Evolutionary conservation across 495 filamentous ascomycete species (phyloP).

Genomic region (Penicillium odoratum): DNA sequence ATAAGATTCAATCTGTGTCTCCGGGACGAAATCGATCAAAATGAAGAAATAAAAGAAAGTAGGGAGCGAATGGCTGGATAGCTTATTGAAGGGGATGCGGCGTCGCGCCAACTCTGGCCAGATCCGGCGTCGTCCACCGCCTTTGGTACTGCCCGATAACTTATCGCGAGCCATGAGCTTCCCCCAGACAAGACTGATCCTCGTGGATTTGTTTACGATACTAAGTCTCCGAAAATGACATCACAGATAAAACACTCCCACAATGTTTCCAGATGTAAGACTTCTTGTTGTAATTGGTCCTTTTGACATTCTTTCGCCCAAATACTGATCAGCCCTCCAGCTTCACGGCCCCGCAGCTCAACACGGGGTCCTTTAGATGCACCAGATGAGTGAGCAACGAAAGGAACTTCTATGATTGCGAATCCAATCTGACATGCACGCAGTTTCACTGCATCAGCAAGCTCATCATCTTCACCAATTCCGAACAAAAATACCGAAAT

Average conservation of each 20-base stretch:
- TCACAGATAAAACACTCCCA: conserved; percentile 28
- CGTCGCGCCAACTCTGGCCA: conserved; percentile 31
- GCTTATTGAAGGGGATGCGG: conserved; percentile 25
- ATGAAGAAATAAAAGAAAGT: conserved; percentile 20
- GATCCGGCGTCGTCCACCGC: conserved; percentile 29
- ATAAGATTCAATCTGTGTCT: conserved; percentile 8
- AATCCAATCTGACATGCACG: conserved; percentile 16
- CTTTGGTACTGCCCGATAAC: conserved; percentile 26
- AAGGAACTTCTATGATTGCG: background rate
- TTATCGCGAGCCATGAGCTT: conserved; percentile 19
- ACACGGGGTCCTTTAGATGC: conserved; percentile 54
- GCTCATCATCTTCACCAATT: conserved; percentile 14
- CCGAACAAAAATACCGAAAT: conserved; percentile 13
- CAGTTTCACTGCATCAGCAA: conserved; percentile 27
- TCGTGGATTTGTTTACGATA: background rate
- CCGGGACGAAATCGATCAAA: conserved; percentile 14
- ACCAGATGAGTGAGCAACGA: conserved; percentile 45
- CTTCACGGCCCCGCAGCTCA: conserved; percentile 49
- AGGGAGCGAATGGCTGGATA: conserved; percentile 30
- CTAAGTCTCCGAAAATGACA: conserved; percentile 27
- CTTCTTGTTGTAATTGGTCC: background rate
- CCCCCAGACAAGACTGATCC: background rate
- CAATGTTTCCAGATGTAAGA: conserved; percentile 44
- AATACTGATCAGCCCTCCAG: conserved; percentile 31
- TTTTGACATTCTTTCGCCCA: background rate